A percentile compares a stretch with the other conserved stretches of the same genome.
These are phyloP conservation scores for Aspergillus quadricinctus DNA, from an alignment of 2,329 filamentous ascomycete species.

Conservation along the genomic window DNA sequence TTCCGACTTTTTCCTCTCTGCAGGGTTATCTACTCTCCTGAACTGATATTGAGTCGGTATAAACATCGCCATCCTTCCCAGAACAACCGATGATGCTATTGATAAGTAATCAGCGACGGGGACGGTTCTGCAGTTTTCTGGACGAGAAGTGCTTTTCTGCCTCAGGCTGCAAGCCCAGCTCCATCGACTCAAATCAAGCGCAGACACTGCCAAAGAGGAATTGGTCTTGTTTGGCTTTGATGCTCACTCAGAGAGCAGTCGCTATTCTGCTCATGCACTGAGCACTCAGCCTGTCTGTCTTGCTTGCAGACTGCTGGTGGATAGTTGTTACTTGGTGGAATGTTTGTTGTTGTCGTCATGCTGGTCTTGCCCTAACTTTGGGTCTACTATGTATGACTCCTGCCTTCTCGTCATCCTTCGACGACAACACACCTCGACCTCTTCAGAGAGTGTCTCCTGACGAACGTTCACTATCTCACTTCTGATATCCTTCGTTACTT, in stretches of 20 bases:
- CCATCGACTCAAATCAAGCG: not conserved
- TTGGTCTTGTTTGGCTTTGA: not conserved
- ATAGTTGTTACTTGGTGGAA: not conserved
- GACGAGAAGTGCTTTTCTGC: not conserved
- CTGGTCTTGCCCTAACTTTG: not conserved
- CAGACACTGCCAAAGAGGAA: not conserved
- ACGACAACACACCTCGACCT: not conserved
- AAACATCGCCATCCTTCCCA: not conserved
- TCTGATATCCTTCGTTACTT: not conserved
- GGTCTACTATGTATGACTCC: not conserved
- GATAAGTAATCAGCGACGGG: not conserved
- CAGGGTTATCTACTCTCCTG: not conserved
- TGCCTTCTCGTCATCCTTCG: not conserved
- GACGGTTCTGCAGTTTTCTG: not conserved
- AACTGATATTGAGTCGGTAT: not conserved
- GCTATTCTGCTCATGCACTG: not conserved
- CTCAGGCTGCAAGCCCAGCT: not conserved
- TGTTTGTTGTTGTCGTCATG: not conserved
- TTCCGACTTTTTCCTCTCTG: not conserved
- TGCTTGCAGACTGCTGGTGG: not conserved
- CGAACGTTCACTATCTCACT: not conserved
- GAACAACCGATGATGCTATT: not conserved
- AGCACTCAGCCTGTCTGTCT: not conserved
- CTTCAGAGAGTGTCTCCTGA: not conserved
- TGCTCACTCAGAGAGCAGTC: not conserved